Conservation (phyloP, 306 rosid genomes). For the Lupinus albus region DNA sequence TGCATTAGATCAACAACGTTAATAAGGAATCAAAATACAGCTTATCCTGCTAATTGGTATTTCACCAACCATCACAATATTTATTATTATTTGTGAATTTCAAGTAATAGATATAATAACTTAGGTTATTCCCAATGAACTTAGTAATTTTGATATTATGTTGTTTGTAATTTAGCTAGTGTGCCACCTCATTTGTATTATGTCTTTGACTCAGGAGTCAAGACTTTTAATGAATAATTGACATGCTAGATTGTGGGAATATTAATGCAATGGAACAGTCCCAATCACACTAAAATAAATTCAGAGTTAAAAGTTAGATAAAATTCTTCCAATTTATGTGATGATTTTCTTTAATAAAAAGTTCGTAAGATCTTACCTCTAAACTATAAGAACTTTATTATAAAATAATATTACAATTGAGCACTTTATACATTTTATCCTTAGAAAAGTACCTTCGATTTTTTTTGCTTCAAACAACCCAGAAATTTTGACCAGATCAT, state of each 20-base stretch:
- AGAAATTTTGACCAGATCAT: not conserved
- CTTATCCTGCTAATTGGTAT: slow-evolving; percentile 47
- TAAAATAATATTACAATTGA: not conserved
- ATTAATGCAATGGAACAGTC: too few relatives aligned
- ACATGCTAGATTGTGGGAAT: not conserved
- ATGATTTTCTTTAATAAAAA: too few relatives aligned
- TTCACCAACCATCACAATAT: slow-evolving; percentile 45
- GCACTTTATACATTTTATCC: too few relatives aligned
- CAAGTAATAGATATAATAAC: too few relatives aligned
- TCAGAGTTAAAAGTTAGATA: too few relatives aligned
- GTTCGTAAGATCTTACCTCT: not conserved
- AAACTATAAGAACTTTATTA: not conserved
- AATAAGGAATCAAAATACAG: slow-evolving; percentile 41
- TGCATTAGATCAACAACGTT: slow-evolving; percentile 41
- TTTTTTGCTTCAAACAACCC: not conserved
- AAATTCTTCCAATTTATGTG: too few relatives aligned
- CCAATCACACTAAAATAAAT: too few relatives aligned
- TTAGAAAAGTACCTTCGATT: not conserved
- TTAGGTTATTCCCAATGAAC: too few relatives aligned
- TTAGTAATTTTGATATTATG: too few relatives aligned
- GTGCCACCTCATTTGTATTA: not conserved
- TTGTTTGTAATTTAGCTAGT: not conserved
- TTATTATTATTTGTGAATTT: too few relatives aligned
- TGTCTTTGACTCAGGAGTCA: too few relatives aligned
- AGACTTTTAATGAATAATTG: not conserved